A percentile compares a stretch with the other conserved stretches of the same genome.
Conservation (phyloP, 805 yeast species). For the Suhomyces pyralidae region DNA sequence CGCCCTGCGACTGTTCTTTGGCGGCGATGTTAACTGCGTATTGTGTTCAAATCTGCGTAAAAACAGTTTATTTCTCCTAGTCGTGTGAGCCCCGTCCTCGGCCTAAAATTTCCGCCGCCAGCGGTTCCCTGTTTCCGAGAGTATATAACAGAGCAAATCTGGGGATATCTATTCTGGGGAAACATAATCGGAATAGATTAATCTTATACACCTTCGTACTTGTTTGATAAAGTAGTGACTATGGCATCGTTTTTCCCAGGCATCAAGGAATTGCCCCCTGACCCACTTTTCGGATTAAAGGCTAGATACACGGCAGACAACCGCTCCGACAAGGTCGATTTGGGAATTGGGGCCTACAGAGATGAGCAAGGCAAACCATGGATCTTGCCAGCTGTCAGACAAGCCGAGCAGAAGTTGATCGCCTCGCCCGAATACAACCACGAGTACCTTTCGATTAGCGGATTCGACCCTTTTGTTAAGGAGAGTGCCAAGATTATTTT, state of each 20-base stretch:
- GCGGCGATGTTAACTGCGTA: not conserved
- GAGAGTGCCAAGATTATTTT: slow-evolving; percentile 73
- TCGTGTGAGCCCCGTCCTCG: not conserved
- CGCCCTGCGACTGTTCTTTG: not conserved
- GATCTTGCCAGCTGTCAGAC: slow-evolving; percentile 64
- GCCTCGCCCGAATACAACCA: slow-evolving; percentile 66
- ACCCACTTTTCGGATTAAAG: slow-evolving; percentile 81
- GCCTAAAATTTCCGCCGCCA: not conserved
- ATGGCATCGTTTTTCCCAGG: slow-evolving; percentile 39
- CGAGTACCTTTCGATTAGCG: slow-evolving; percentile 84
- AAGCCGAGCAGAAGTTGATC: slow-evolving; percentile 66
- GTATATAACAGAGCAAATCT: not conserved
- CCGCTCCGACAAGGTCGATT: slow-evolving; percentile 69
- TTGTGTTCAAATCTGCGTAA: not conserved
- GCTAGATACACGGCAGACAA: slow-evolving; percentile 59
- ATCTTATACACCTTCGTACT: too few species aligned
- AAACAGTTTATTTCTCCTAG: not conserved
- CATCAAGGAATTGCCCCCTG: slow-evolving; percentile 71
- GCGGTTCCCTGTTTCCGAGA: not conserved
- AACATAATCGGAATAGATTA: not conserved
- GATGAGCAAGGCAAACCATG: slow-evolving; percentile 69
- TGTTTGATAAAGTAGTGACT: too few species aligned
- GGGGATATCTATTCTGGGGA: not conserved
- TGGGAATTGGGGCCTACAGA: slow-evolving; percentile 81
- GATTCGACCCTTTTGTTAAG: slow-evolving; percentile 61